Base-by-base conservation (phyloP, 2,329 filamentous ascomycete genomes). In the Septoria linicola region DNA sequence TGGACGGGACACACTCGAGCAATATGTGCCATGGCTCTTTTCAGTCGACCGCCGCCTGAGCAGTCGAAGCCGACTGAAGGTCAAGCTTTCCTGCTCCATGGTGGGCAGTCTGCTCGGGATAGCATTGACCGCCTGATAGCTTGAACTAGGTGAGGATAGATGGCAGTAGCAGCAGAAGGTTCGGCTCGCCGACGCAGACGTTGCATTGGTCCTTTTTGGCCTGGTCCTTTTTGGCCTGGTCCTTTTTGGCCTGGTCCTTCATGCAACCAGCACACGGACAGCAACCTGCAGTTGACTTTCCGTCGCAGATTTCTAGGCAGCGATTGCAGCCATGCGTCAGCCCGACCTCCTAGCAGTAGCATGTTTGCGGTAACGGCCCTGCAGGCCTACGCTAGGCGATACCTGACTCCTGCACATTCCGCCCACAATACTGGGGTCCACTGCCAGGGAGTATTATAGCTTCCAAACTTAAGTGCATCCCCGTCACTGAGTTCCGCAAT, bases 331-430 rank as follows among this genome's bases (percentile, higher is more conserved):
- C 44, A 53, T 59, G 54, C 54, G 55, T 56, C 52, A 55, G 50
- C 52, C 43, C 41, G 51, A 46, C 43, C 51, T 45, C 49, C 48
- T 46, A 54, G 51, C 31, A 53, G 48, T 37, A 49, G 52, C 52
- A 55, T 48, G 44, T 54, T 43, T 53, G 53, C 49, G 39, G 52
- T 34, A 54, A 53, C 54, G 49, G 41, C 35, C 32, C 45, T 58
- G 53, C 55, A 58, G 54, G 52, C 52, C 50, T 54, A 50, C 57
- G 51, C 55, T 54, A 54, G 50, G 32, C 47, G 50, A 42, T 49
- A 53, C 56, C 43, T 57, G 57, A 59, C 57, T 59, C 54, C 51
- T 57, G 54, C 42, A 50, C 45, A 50, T 50, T 56, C 45, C 54
- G 54, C 46, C 49, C 51, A 46, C 49, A 36, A 41, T 46, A 42